phyloP scores from a whole-genome alignment of 1,284 basidiomycete genomes.

The Schizophyllum commune region DNA sequence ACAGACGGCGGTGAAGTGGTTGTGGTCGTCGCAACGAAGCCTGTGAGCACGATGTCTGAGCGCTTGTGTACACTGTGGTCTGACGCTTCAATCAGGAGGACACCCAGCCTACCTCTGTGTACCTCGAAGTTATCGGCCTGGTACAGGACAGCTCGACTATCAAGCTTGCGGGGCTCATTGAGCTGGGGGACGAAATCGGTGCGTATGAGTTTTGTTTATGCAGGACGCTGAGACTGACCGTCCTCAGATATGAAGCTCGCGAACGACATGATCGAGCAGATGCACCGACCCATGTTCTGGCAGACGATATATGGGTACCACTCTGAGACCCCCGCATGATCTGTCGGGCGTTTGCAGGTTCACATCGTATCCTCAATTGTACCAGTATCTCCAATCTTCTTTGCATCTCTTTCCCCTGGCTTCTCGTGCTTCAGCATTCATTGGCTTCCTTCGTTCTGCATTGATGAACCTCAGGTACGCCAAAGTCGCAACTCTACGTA shows the following conservation, averaged over 20 bases:
- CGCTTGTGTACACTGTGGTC: background rate
- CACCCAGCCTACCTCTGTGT: background rate
- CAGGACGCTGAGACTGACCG: background rate
- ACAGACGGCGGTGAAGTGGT: background rate
- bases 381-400: background rate
- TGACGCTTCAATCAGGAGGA: background rate
- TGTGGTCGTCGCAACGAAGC: background rate
- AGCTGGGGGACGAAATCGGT: background rate
- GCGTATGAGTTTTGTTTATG: background rate
- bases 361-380: background rate
- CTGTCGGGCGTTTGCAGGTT: slow-evolving; percentile 11
- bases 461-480: slow-evolving; percentile 14
- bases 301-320: background rate
- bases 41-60: background rate
- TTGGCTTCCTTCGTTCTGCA: background rate
- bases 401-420: background rate
- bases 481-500: slow-evolving; percentile 67
- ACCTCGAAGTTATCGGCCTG: background rate
- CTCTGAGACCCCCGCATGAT: slow-evolving; percentile 7
- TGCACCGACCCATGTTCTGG: background rate
- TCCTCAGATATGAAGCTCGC: background rate
- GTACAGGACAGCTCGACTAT: background rate
- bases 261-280: background rate
- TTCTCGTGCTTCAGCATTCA: background rate
- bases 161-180: background rate